These are phyloP conservation scores for Endogone sp. DNA, from an alignment of 192 early-diverging fungal genomes.

Conservation along the genomic window DNA sequence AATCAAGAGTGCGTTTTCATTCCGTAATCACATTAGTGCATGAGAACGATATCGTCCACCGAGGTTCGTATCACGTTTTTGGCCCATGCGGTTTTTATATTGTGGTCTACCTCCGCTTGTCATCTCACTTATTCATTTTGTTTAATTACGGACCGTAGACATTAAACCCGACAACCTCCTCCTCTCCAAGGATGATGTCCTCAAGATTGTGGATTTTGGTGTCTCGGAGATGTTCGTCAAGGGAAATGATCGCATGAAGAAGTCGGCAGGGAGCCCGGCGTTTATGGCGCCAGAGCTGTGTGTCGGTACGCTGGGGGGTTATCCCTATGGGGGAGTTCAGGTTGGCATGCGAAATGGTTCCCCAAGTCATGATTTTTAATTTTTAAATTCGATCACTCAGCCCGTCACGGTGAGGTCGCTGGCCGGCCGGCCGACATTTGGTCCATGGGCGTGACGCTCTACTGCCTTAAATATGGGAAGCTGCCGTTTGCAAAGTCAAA, in stretches of 20 bases:
- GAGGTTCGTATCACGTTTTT: slow-evolving; percentile 39
- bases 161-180: slow-evolving; percentile 96
- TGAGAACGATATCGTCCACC: slow-evolving; percentile 88
- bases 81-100: not conserved
- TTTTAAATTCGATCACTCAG: slow-evolving; percentile 14
- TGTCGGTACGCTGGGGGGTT: slow-evolving; percentile 31
- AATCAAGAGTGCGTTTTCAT: not conserved
- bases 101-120: not conserved
- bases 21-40: slow-evolving; percentile 57
- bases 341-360: not conserved
- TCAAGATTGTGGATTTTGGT: slow-evolving; percentile 98
- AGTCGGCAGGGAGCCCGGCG: slow-evolving; percentile 86
- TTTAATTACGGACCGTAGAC: slow-evolving; percentile 26
- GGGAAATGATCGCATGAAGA: slow-evolving; percentile 66
- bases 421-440: slow-evolving; percentile 84
- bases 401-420: slow-evolving; percentile 66
- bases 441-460: slow-evolving; percentile 85
- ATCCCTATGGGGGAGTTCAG: not conserved
- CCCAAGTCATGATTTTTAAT: slow-evolving; percentile 8
- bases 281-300: slow-evolving; percentile 81
- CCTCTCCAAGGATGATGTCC: slow-evolving; percentile 62
- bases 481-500: slow-evolving; percentile 77
- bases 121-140: not conserved
- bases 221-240: slow-evolving; percentile 88
- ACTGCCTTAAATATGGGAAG: slow-evolving; percentile 75